A percentile compares a stretch with the other conserved stretches of the same genome.
Conservation (phyloP, 2,329 filamentous ascomycete genomes). For the Beauveria varroae region DNA sequence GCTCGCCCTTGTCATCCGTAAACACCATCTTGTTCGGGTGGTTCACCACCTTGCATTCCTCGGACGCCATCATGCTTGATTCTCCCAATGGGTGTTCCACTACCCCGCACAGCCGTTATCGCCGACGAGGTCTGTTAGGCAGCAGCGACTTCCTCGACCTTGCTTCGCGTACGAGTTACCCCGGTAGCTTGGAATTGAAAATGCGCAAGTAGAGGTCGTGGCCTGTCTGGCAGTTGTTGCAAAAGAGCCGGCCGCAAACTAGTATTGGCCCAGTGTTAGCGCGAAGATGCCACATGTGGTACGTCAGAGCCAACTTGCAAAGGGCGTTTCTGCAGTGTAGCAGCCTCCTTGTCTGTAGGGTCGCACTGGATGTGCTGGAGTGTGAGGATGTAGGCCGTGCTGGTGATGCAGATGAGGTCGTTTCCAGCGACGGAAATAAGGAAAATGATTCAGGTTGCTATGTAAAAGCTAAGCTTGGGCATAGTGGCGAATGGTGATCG, state of each 20-base stretch:
- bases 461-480: neutral
- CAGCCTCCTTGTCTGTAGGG: neutral
- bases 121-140: neutral
- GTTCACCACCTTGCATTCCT: neutral
- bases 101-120: neutral
- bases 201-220: no score
- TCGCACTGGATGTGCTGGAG: neutral
- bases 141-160: neutral
- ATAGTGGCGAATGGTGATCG: neutral
- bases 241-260: neutral
- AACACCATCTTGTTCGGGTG: neutral
- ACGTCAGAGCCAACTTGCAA: neutral
- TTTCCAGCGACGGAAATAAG: neutral
- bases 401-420: neutral
- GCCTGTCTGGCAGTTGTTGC: neutral
- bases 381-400: neutral
- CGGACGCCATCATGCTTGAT: neutral
- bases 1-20: neutral
- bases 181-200: neutral
- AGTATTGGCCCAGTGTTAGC: neutral
- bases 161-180: neutral
- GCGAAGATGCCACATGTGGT: neutral
- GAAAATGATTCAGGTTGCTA: neutral
- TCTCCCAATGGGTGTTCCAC: neutral
- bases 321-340: neutral